A percentile compares a stretch with the other conserved stretches of the same genome.
Conservation (phyloP, 441 rosid genomes). For the Populus trichocarpa region DNA sequence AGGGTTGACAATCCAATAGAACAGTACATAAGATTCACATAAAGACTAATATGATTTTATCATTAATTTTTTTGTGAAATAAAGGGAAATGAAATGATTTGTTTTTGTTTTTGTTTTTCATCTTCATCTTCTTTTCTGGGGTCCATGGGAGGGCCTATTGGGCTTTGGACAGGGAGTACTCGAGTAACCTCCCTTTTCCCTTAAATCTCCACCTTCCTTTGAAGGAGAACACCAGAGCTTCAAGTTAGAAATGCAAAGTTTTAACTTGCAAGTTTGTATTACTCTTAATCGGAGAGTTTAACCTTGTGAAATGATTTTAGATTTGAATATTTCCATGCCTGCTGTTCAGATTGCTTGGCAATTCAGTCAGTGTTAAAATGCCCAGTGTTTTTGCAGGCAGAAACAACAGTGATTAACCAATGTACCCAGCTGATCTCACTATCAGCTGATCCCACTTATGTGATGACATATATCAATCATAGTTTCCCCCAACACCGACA, state of each 20-base stretch:
- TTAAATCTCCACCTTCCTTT: neutral
- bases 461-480: conserved; percentile 66
- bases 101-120: no score
- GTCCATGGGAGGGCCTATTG: neutral
- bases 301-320: neutral
- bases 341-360: conserved; percentile 11
- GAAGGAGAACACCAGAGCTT: neutral
- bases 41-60: no score
- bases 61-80: neutral
- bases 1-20: neutral
- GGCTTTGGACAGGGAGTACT: neutral
- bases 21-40: neutral
- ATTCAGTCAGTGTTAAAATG: conserved; percentile 13
- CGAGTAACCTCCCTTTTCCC: neutral
- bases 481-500: conserved; percentile 83
- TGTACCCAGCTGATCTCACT: conserved; percentile 88
- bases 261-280: neutral
- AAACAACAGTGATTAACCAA: conserved; percentile 84
- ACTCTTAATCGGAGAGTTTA: neutral
- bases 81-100: neutral
- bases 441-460: conserved; percentile 76
- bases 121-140: neutral
- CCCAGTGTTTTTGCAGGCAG: conserved; percentile 49
- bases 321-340: neutral
- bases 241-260: neutral